A percentile compares a stretch with the other conserved stretches of the same genome.
These are phyloP conservation scores for Apostasia shenzhenica DNA, from an alignment of 106 monocot genomes.

Conservation along the genomic window DNA sequence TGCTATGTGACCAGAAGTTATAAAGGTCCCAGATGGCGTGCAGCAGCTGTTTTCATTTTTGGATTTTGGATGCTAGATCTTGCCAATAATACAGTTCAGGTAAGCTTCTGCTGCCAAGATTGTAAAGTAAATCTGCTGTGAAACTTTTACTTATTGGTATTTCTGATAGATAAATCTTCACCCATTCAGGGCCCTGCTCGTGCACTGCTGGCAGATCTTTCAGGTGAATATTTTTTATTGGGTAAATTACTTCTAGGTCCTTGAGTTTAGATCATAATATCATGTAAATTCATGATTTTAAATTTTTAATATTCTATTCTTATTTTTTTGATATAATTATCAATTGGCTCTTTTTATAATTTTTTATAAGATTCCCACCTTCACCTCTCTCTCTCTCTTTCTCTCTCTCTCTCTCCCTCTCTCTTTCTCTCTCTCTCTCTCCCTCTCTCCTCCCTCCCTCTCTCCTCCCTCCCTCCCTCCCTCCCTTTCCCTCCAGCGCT, in stretches of 20 bases:
- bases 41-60: constrained; percentile 73
- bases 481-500: too few species aligned
- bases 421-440: too few species aligned
- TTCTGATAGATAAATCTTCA: neutral
- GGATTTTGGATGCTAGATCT: constrained; percentile 99
- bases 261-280: too few species aligned
- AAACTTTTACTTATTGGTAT: neutral
- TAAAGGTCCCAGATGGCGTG: constrained; percentile 79
- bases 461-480: too few species aligned
- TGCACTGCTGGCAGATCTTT: constrained; percentile 95
- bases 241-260: neutral
- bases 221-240: constrained; percentile 45
- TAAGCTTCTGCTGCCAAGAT: constrained; percentile 15
- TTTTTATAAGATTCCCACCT: too few species aligned
- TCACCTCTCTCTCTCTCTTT: too few species aligned
- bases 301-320: too few species aligned
- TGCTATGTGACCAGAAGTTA: constrained; percentile 42
- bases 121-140: neutral
- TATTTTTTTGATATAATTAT: too few species aligned
- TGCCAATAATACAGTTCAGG: constrained; percentile 98
- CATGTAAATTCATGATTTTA: too few species aligned
- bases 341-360: too few species aligned
- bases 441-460: too few species aligned
- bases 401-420: too few species aligned
- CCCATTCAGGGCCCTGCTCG: constrained; percentile 83